A percentile compares a stretch with the other conserved stretches of the same genome.
Conservation (phyloP, 1,139 yeast species). For the Meyerozyma sp. region DNA sequence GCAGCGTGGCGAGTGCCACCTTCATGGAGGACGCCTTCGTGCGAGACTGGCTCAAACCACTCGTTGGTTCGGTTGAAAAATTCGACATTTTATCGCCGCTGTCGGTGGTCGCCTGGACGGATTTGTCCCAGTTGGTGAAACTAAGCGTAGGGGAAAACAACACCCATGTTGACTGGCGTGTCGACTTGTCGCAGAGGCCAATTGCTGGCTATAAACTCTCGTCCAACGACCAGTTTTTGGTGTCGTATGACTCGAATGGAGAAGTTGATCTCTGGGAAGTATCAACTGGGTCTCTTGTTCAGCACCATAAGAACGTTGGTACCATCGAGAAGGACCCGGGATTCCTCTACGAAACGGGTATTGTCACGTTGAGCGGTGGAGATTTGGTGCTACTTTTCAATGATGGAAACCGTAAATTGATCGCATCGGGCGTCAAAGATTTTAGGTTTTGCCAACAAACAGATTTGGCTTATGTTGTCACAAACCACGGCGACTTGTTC, state of each 20-base stretch:
- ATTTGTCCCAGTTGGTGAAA: slow-evolving; percentile 20
- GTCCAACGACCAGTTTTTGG: slow-evolving; percentile 7
- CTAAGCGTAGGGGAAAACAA: slow-evolving; percentile 10
- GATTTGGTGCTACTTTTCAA: slow-evolving; percentile 12
- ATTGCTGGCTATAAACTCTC: slow-evolving; percentile 7
- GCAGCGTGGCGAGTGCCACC: slow-evolving; percentile 14
- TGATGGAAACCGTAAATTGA: slow-evolving; percentile 14
- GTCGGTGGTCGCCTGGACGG: slow-evolving; percentile 23
- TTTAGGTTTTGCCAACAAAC: slow-evolving; percentile 1
- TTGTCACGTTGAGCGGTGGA: slow-evolving; percentile 16
- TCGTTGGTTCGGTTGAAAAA: slow-evolving; percentile 11
- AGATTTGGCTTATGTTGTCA: slow-evolving; percentile 2
- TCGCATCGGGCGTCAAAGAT: slow-evolving; percentile 3
- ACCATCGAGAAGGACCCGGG: neutral
- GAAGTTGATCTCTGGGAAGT: slow-evolving; percentile 14
- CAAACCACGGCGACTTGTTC: slow-evolving; percentile 7
- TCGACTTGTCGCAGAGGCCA: slow-evolving; percentile 11
- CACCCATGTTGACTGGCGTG: slow-evolving; percentile 12
- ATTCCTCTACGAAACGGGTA: slow-evolving; percentile 1
- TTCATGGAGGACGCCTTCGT: slow-evolving; percentile 34
- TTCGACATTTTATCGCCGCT: slow-evolving; percentile 13
- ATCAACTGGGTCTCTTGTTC: slow-evolving; percentile 14
- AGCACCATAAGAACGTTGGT: slow-evolving; percentile 4
- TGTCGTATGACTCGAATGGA: slow-evolving; percentile 11
- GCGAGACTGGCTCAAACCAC: slow-evolving; percentile 26